Conservation (phyloP, 2,329 filamentous ascomycete species). For the Hansfordia pulvinata region DNA sequence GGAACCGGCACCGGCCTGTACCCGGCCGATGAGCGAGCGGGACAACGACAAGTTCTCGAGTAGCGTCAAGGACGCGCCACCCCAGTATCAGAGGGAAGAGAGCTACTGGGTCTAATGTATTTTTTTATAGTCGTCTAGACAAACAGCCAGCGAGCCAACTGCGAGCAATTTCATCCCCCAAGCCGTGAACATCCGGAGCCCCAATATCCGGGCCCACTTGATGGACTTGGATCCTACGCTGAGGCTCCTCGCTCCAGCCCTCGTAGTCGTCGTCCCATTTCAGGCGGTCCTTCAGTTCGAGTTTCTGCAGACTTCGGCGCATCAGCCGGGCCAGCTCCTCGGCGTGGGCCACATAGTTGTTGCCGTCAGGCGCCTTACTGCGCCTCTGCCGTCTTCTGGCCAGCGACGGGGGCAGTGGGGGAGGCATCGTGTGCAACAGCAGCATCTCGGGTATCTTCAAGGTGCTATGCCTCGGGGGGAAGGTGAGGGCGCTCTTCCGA, state of each 20-base stretch:
- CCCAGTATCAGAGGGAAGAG: background rate
- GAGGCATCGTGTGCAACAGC: slow-evolving; percentile 11
- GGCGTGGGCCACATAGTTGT: slow-evolving; percentile 33
- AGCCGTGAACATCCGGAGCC: slow-evolving; percentile 3
- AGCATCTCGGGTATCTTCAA: slow-evolving; percentile 2
- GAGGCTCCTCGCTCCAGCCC: slow-evolving; percentile 18
- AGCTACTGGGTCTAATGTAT: background rate
- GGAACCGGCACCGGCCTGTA: too few species aligned
- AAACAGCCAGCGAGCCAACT: slow-evolving; percentile 10
- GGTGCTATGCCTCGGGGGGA: background rate
- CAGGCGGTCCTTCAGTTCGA: slow-evolving; percentile 28
- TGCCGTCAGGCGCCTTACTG: slow-evolving; percentile 13
- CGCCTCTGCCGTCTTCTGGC: slow-evolving; percentile 7
- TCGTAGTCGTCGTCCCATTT: slow-evolving; percentile 26
- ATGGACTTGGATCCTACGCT: slow-evolving; percentile 21
- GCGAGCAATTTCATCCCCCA: slow-evolving; percentile 7
- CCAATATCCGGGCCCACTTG: slow-evolving; percentile 20
- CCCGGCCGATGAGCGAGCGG: too few species aligned
- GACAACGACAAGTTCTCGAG: too few species aligned
- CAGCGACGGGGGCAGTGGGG: slow-evolving; percentile 27
- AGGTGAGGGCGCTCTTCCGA: background rate
- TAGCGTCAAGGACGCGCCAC: background rate
- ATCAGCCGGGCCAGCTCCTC: slow-evolving; percentile 31
- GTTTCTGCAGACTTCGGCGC: slow-evolving; percentile 30
- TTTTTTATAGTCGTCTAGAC: background rate